phyloP scores from a whole-genome alignment of 768 basidiomycete species.

The Strobilomyces echinocephalus region DNA sequence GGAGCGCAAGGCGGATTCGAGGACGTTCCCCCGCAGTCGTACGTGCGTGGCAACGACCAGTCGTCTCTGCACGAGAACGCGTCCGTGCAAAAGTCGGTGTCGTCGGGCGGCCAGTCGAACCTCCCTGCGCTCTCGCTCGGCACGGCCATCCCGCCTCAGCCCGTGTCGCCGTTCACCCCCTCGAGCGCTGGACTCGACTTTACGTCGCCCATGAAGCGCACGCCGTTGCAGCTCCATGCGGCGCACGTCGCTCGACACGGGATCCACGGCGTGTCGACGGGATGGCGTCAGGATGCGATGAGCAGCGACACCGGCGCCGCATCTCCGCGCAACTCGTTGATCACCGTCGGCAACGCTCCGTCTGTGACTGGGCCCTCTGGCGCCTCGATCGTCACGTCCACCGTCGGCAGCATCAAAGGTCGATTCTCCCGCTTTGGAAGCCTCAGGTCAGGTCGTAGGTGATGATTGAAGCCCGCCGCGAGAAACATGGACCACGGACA shows the following conservation, averaged over 20 bases:
- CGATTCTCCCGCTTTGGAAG: conserved; percentile 77
- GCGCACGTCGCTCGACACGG: conserved; percentile 81
- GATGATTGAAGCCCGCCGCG: conserved; percentile 8
- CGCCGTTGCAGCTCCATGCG: conserved; percentile 74
- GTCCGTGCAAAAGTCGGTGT: conserved; percentile 44
- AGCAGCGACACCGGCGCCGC: conserved; percentile 39
- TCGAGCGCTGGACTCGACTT: conserved; percentile 20
- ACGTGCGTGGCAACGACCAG: conserved; percentile 41
- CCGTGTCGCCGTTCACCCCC: conserved; percentile 34
- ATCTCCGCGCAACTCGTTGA: conserved; percentile 71
- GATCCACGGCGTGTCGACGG: conserved; percentile 75
- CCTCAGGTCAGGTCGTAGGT: conserved; percentile 48
- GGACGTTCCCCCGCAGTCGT: conserved; percentile 38
- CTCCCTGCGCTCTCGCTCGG: conserved; percentile 50
- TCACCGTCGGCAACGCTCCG: conserved; percentile 58
- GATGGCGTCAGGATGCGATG: conserved; percentile 53
- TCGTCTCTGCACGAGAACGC: conserved; percentile 44
- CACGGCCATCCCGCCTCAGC: conserved; percentile 41
- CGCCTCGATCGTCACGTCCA: conserved; percentile 58
- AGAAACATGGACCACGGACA: neutral
- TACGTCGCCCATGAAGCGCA: conserved; percentile 45
- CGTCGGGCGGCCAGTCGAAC: conserved; percentile 39
- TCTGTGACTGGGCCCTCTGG: conserved; percentile 38
- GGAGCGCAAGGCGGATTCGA: conserved; percentile 55
- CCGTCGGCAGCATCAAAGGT: conserved; percentile 64